These are phyloP conservation scores for Polytrichum formosum DNA, from an alignment of 225 moss, liverwort and hornwort species.

Conservation along the genomic window DNA sequence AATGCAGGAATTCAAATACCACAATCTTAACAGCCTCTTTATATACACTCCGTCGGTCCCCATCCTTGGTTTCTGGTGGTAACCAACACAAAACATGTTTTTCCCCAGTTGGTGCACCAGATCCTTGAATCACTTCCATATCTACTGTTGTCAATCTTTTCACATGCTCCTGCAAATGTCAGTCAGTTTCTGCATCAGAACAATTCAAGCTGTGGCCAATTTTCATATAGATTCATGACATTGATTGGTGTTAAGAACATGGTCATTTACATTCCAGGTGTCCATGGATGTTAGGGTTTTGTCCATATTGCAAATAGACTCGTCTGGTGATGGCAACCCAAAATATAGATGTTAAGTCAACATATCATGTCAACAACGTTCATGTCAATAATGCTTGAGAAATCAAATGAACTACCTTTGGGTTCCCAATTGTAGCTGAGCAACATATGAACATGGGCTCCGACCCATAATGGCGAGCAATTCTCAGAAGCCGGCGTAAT, in stretches of 20 bases:
- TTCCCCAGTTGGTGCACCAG: slow-evolving; percentile 61
- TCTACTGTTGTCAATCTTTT: slow-evolving; percentile 62
- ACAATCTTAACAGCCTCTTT: slow-evolving; percentile 62
- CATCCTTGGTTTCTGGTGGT: slow-evolving; percentile 49
- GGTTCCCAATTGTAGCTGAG: slow-evolving; percentile 65
- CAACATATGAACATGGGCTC: slow-evolving; percentile 77
- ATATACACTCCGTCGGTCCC: slow-evolving; percentile 50
- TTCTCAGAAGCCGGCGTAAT: slow-evolving; percentile 61
- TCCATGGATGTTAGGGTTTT: too few relatives aligned
- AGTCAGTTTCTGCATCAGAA: neutral
- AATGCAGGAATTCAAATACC: slow-evolving; percentile 20
- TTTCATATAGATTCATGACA: too few relatives aligned
- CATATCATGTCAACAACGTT: too few relatives aligned
- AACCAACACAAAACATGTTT: slow-evolving; percentile 63
- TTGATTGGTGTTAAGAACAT: too few relatives aligned
- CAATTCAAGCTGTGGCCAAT: neutral
- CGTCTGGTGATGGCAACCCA: too few relatives aligned
- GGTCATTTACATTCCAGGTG: too few relatives aligned
- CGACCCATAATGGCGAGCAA: slow-evolving; percentile 67
- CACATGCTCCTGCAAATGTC: slow-evolving; percentile 50
- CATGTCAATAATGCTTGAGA: neutral
- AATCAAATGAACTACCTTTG: slow-evolving; percentile 34
- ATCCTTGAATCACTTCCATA: slow-evolving; percentile 59
- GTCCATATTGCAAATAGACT: too few relatives aligned
- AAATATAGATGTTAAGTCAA: too few relatives aligned